phyloP scores from a whole-genome alignment of 352 stramenopile species.

The Phytophthora chlamydospora region DNA sequence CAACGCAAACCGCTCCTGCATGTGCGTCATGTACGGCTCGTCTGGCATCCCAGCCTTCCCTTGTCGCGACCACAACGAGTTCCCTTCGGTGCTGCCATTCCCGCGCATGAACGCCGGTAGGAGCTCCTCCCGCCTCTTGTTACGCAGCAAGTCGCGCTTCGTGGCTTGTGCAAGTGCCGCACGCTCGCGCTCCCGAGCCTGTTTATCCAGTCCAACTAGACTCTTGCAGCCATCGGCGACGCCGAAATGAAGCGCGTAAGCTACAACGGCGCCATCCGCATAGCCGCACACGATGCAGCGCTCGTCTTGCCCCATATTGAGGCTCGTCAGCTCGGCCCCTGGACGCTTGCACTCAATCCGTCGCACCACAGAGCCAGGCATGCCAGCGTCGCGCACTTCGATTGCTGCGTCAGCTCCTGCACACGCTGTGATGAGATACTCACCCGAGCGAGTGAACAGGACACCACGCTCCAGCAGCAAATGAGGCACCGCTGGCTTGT shows the following conservation, averaged over 20 bases:
- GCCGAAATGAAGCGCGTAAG: constrained; percentile 84
- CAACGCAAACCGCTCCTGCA: constrained; percentile 70
- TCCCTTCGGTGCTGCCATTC: constrained; percentile 35
- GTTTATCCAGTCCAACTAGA: constrained; percentile 68
- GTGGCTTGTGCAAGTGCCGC: constrained; percentile 77
- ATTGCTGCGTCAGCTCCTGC: constrained; percentile 66
- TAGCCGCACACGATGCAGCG: constrained; percentile 85
- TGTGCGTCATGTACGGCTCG: constrained; percentile 56
- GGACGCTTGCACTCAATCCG: constrained; percentile 82
- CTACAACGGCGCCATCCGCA: constrained; percentile 77
- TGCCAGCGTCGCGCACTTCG: constrained; percentile 75
- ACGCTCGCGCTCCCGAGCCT: constrained; percentile 78
- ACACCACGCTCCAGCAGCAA: constrained; percentile 72
- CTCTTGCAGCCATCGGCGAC: constrained; percentile 81
- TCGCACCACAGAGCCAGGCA: constrained; percentile 60
- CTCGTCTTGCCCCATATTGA: constrained; percentile 83
- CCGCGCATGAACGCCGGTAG: constrained; percentile 58
- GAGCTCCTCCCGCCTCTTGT: constrained; percentile 60
- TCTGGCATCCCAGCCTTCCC: constrained; percentile 63
- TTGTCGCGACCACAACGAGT: constrained; percentile 55
- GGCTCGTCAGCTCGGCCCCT: constrained; percentile 60
- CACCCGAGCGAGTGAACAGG: constrained; percentile 77
- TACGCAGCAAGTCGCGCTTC: constrained; percentile 69
- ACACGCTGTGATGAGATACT: constrained; percentile 81
- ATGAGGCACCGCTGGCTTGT: constrained; percentile 34